Percentiles rank a stretch among this genome's conserved stretches.
These are phyloP conservation scores for Casuarina equisetifolia DNA, from an alignment of 306 rosid species.

Conservation along the genomic window DNA sequence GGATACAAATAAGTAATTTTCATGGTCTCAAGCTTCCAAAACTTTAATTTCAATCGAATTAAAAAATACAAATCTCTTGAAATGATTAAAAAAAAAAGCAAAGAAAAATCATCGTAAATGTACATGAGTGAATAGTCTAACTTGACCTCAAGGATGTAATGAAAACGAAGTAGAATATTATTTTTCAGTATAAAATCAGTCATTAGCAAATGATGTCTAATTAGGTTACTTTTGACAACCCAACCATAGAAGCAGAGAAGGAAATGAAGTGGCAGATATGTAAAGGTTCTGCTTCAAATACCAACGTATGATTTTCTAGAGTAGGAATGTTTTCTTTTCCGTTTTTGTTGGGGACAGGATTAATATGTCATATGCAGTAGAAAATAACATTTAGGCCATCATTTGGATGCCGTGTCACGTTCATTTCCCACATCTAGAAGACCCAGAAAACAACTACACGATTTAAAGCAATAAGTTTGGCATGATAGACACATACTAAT, in stretches of 20 bases:
- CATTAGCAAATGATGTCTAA: not conserved
- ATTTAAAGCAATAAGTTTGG: too few species aligned
- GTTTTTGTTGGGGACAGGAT: too few species aligned
- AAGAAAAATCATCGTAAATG: not conserved
- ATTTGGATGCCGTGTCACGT: too few species aligned
- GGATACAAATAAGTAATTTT: not conserved
- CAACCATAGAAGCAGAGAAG: not conserved
- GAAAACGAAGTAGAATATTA: not conserved
- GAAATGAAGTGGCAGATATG: not conserved
- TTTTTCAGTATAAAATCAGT: not conserved
- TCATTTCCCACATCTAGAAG: too few species aligned
- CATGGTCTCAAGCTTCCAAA: not conserved
- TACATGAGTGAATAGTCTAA: not conserved
- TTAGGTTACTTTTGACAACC: not conserved
- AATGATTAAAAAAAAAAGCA: not conserved
- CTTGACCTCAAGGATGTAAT: not conserved
- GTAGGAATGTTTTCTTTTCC: not conserved
- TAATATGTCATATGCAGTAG: not conserved
- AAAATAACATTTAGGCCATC: not conserved
- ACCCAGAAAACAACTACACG: too few species aligned
- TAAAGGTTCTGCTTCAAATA: not conserved
- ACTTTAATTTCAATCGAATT: not conserved
- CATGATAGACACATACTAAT: conserved; percentile 50
- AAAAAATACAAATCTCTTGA: not conserved
- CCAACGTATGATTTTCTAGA: not conserved